Percentiles rank a stretch among this genome's conserved stretches.
Evolutionary conservation across 352 stramenopile genomes (phyloP).

Genomic region (Pythium volutum): DNA sequence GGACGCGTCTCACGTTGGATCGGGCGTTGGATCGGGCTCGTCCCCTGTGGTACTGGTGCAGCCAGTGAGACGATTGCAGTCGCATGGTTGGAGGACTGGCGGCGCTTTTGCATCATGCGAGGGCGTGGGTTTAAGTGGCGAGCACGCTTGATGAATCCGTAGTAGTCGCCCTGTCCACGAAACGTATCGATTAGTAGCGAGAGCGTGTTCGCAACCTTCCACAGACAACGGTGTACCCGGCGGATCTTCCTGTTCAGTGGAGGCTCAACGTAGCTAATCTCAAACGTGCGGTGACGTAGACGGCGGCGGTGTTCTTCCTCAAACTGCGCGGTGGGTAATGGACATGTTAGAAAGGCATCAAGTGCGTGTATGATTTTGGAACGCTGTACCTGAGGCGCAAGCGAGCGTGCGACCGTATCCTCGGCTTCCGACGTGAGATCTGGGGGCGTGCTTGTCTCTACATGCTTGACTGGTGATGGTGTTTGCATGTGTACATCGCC

Average conservation of each 20-base stretch:
- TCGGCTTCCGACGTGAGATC: background rate
- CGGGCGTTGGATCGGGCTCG: slow-evolving; percentile 2
- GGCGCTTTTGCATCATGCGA: slow-evolving; percentile 22
- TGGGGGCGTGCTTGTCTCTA: background rate
- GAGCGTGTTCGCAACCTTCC: background rate
- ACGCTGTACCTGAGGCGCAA: slow-evolving; percentile 1
- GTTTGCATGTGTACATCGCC: slow-evolving; percentile 9
- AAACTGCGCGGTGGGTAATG: background rate
- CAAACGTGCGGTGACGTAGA: slow-evolving; percentile 39
- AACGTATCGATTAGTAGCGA: background rate
- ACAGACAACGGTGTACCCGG: slow-evolving; percentile 27
- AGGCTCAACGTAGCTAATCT: slow-evolving; percentile 52
- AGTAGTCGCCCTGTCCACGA: slow-evolving; percentile 51
- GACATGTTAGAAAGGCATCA: background rate
- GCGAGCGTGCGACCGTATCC: background rate
- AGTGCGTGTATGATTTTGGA: background rate
- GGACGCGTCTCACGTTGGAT: slow-evolving; percentile 31
- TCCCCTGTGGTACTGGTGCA: slow-evolving; percentile 21
- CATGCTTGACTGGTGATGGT: slow-evolving; percentile 4
- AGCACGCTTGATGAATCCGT: slow-evolving; percentile 44
- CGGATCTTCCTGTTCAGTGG: slow-evolving; percentile 66
- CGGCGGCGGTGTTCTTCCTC: slow-evolving; percentile 28
- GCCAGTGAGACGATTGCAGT: slow-evolving; percentile 8
- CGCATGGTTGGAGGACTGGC: slow-evolving; percentile 6
- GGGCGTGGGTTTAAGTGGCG: slow-evolving; percentile 17